Base-by-base conservation (phyloP, 1,284 basidiomycete species). In the Phlebopus sp. region DNA sequence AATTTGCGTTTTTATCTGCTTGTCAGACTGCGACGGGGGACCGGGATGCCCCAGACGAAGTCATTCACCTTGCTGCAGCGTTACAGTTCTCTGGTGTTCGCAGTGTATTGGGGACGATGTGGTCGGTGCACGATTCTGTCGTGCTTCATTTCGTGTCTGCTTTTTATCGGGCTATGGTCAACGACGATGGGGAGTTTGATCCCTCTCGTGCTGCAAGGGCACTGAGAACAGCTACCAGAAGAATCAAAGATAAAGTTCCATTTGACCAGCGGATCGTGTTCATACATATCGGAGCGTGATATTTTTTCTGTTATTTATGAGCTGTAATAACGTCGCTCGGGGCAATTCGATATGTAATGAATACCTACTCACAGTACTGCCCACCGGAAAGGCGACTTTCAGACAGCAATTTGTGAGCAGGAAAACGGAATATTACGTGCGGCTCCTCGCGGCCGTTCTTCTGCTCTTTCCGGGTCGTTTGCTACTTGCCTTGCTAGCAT, bases 391-490 rank as follows among this genome's bases (percentile, higher is more conserved):
- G 25, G 25, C 25, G 5, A 25, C 8, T 25, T 25, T 25, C 25
- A 8, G 25, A 25, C 25, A 25, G 25, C 8, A 25, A 25, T 4
- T 25, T 5, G 8, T 25, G 8, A 25, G 4, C 5, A 25, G 25
- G 15, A 42, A 47, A 8, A 17, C 17, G 32, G 17, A 34, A 46
- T 47, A 35, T 62, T 55, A 63, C 47, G 61, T 57, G 46, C 52
- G 60, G 58, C 75, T 76, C 39, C 74, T 73, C 34, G 73, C 69
- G 6, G 72, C 65, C 51, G 76, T 67, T 55, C 86, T 71, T 62
- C 72, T 80, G 48, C 75, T 75, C 64, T 86, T 89, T 6, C 86
- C 85, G 15, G 76, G 75, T 36, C 85, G 72, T 53, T 81, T 80
- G 18, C 60, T 54, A 17, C 58, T 67, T 40, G 64, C 50, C 5